phyloP scores from a whole-genome alignment of 2,329 filamentous ascomycete species.

The Epichloe sp. region DNA sequence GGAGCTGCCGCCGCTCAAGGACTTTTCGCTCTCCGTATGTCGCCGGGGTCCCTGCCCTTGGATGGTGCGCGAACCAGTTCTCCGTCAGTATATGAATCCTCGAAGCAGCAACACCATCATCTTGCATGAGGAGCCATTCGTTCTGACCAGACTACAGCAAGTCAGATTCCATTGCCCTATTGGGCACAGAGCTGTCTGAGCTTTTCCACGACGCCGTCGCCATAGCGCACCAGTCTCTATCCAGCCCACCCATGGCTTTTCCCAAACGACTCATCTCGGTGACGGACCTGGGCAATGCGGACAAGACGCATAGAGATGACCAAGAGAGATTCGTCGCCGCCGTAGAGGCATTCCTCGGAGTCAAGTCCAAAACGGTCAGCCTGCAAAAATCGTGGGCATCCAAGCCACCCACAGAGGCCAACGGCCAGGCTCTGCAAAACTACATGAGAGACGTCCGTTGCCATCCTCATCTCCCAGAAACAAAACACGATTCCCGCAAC shows the following conservation, averaged over 20 bases:
- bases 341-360: conserved; percentile 12
- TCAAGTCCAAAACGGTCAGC: conserved; percentile 9
- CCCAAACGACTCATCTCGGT: conserved; percentile 15
- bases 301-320: conserved; percentile 5
- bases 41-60: conserved; percentile 7
- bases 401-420: conserved; percentile 11
- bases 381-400: conserved; percentile 11
- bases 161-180: conserved; percentile 12
- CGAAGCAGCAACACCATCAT: too few species aligned
- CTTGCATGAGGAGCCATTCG: neutral
- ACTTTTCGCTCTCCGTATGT: conserved; percentile 19
- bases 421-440: conserved; percentile 11
- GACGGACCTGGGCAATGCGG: conserved; percentile 10
- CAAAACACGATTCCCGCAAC: neutral
- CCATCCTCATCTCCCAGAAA: neutral
- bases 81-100: conserved; percentile 8
- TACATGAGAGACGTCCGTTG: conserved; percentile 18
- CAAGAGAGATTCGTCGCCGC: conserved; percentile 12
- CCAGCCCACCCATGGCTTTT: neutral
- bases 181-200: conserved; percentile 14
- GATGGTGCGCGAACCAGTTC: conserved; percentile 9
- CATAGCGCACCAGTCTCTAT: conserved; percentile 6
- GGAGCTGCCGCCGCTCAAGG: conserved; percentile 14
- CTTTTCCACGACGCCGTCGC: conserved; percentile 11
- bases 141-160: conserved; percentile 4